These are phyloP conservation scores for Ophiocordyceps camponoti-saundersi DNA, from an alignment of 2,329 filamentous ascomycete genomes.

Conservation along the genomic window DNA sequence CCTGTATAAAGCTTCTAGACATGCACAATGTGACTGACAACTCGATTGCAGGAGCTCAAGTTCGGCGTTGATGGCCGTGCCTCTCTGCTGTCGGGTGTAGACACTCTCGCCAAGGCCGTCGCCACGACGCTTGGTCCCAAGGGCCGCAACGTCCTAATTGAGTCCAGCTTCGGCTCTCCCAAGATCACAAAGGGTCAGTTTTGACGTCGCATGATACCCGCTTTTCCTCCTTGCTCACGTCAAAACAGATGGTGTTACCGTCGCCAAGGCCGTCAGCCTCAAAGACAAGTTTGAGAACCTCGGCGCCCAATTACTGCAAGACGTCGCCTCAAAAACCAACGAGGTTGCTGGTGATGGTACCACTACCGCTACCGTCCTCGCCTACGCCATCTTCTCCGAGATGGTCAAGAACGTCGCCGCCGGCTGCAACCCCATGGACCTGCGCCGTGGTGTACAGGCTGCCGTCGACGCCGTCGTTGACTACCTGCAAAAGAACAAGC, in stretches of 20 bases:
- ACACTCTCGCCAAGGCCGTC: slow-evolving; percentile 91
- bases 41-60: slow-evolving; percentile 63
- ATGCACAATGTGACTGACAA: slow-evolving; percentile 11
- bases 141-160: slow-evolving; percentile 95
- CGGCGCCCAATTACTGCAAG: slow-evolving; percentile 86
- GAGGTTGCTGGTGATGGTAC: slow-evolving; percentile 97
- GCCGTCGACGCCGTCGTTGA: slow-evolving; percentile 90
- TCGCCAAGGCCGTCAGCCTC: slow-evolving; percentile 75
- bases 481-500: slow-evolving; percentile 89
- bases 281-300: slow-evolving; percentile 99
- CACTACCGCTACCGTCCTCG: slow-evolving; percentile 92
- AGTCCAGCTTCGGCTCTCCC: slow-evolving; percentile 94
- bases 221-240: neutral
- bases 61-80: slow-evolving; percentile 93
- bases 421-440: slow-evolving; percentile 98
- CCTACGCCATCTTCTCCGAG: slow-evolving; percentile 97
- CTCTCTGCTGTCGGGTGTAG: slow-evolving; percentile 78
- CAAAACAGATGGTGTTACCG: slow-evolving; percentile 62
- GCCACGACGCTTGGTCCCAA: slow-evolving; percentile 94
- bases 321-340: slow-evolving; percentile 98
- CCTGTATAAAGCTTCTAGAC: slow-evolving; percentile 1
- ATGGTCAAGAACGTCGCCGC: slow-evolving; percentile 99
- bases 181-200: slow-evolving; percentile 95
- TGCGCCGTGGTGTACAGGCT: slow-evolving; percentile 90
- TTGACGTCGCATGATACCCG: neutral